A percentile compares a stretch with the other conserved stretches of the same genome.
phyloP scores from a whole-genome alignment of 371 early-diverging fungal genomes.

The Mucor piriformis region DNA sequence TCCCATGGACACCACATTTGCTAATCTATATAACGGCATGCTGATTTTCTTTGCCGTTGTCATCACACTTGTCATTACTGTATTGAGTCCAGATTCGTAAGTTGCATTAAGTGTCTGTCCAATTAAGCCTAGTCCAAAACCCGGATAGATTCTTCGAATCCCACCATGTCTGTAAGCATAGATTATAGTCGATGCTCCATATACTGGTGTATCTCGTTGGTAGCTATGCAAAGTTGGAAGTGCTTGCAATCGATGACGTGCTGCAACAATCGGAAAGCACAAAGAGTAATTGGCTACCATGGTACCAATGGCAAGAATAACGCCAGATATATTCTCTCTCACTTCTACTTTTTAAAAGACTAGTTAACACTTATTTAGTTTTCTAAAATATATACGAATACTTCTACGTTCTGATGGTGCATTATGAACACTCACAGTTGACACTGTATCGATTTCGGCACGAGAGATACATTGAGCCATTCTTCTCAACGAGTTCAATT shows the following conservation, averaged over 20 bases:
- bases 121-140: conserved; percentile 59
- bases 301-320: conserved; percentile 54
- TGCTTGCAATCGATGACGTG: conserved; percentile 53
- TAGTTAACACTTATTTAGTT: too few relatives aligned
- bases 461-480: conserved; percentile 25
- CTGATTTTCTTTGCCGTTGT: conserved; percentile 21
- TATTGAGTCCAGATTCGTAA: conserved; percentile 55
- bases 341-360: conserved; percentile 38
- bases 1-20: conserved; percentile 3
- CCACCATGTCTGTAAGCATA: conserved; percentile 43
- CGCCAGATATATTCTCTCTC: conserved; percentile 54
- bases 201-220: conserved; percentile 45
- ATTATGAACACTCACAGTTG: conserved; percentile 33
- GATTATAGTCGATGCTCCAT: conserved; percentile 37
- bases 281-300: conserved; percentile 61
- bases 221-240: conserved; percentile 22
- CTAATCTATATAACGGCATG: conserved; percentile 13
- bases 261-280: conserved; percentile 63
- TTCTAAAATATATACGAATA: conserved; percentile 2
- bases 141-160: conserved; percentile 55
- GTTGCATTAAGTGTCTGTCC: conserved; percentile 56
- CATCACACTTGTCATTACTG: conserved; percentile 28
- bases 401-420: conserved; percentile 40
- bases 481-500: conserved; percentile 15
- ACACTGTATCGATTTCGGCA: conserved; percentile 37